These are phyloP conservation scores for Rhodocollybia butyracea DNA, from an alignment of 768 basidiomycete genomes.

Conservation along the genomic window DNA sequence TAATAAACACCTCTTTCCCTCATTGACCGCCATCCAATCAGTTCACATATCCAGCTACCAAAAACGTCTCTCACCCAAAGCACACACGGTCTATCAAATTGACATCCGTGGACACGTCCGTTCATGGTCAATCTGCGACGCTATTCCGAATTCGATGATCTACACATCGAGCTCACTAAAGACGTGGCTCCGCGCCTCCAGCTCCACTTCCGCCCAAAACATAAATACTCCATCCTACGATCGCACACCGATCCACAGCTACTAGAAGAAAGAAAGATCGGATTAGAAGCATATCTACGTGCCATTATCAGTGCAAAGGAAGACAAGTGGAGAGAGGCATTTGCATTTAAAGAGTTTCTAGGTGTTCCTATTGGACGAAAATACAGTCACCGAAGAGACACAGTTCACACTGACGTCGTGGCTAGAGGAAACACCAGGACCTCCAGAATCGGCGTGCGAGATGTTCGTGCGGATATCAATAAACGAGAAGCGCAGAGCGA, in stretches of 20 bases:
- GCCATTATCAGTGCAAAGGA: conserved; percentile 83
- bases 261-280: conserved; percentile 72
- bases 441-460: conserved; percentile 73
- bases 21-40: conserved; percentile 72
- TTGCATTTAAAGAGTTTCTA: conserved; percentile 84
- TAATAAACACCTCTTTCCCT: background rate
- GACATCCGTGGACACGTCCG: conserved; percentile 85
- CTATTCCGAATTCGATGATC: conserved; percentile 91
- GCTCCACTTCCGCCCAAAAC: conserved; percentile 82
- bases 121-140: conserved; percentile 92
- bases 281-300: conserved; percentile 82
- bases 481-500: conserved; percentile 83
- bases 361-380: conserved; percentile 71
- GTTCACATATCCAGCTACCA: conserved; percentile 69
- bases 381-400: conserved; percentile 19
- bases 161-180: conserved; percentile 78
- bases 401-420: conserved; percentile 78
- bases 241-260: conserved; percentile 56
- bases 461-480: conserved; percentile 83
- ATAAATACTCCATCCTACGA: conserved; percentile 64
- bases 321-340: conserved; percentile 75
- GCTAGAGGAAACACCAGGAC: conserved; percentile 86
- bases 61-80: conserved; percentile 63
- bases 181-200: conserved; percentile 80
- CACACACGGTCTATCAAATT: conserved; percentile 82